Evolutionary conservation across 345 rosid species (phyloP).

Genomic region (Luvunga scandens): DNA sequence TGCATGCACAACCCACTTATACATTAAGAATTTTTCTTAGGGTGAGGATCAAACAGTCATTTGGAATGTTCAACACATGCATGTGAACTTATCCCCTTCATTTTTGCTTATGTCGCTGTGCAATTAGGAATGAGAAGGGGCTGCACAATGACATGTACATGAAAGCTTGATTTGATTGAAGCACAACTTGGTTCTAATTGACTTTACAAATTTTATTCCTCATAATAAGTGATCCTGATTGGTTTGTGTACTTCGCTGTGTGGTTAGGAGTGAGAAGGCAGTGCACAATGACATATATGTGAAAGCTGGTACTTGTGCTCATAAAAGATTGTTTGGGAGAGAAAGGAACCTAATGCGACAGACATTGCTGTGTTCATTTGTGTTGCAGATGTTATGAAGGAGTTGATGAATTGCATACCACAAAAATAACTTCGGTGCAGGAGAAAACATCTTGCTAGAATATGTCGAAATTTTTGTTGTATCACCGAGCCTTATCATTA

Average conservation of each 20-base stretch:
- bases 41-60: not conserved
- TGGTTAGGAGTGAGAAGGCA: not conserved
- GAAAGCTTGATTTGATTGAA: not conserved
- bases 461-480: constrained; percentile 1
- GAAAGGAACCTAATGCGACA: not conserved
- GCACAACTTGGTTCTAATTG: not conserved
- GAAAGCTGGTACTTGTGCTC: not conserved
- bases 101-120: not conserved
- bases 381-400: not conserved
- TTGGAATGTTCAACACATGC: not conserved
- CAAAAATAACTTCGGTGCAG: not conserved
- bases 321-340: not conserved
- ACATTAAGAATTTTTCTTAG: not conserved
- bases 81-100: not conserved
- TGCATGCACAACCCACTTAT: not conserved
- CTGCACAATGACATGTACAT: not conserved
- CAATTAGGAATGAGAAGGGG: no score
- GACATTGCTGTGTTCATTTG: not conserved
- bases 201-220: not conserved
- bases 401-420: not conserved
- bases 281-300: not conserved
- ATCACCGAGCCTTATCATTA: not conserved
- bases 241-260: not conserved
- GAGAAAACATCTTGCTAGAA: not conserved
- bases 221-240: not conserved